These are phyloP conservation scores for Cercospora zeina DNA, from an alignment of 2,329 filamentous ascomycete genomes.

Conservation along the genomic window DNA sequence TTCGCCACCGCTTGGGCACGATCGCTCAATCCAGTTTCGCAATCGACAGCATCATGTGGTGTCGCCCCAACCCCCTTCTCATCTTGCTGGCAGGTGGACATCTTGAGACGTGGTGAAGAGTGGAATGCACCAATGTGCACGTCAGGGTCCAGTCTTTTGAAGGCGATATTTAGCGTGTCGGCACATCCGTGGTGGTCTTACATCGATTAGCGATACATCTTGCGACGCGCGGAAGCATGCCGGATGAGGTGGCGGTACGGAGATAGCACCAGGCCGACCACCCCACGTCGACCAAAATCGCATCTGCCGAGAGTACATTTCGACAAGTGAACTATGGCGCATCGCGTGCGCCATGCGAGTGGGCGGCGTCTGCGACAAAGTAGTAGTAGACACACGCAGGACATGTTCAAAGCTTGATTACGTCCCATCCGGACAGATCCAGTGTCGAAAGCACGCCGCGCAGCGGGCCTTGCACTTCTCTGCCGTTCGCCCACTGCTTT, in stretches of 20 bases:
- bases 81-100: conserved; percentile 12
- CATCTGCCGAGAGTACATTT: neutral
- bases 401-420: conserved; percentile 56
- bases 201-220: conserved; percentile 14
- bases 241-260: conserved; percentile 8
- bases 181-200: neutral
- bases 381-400: neutral
- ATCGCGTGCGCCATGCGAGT: neutral
- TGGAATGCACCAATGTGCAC: neutral
- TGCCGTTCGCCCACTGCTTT: conserved; percentile 72
- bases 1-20: conserved; percentile 23
- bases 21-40: conserved; percentile 18
- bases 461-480: conserved; percentile 72
- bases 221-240: conserved; percentile 18
- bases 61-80: conserved; percentile 13
- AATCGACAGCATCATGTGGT: neutral
- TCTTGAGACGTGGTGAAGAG: conserved; percentile 5
- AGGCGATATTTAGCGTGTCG: neutral
- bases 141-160: neutral
- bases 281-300: conserved; percentile 5
- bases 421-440: conserved; percentile 57
- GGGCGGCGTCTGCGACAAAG: neutral
- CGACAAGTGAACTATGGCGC: neutral
- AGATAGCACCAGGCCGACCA: neutral
- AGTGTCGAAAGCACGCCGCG: conserved; percentile 67